Base-by-base conservation (phyloP, 2,329 filamentous ascomycete species). In the Ophiostoma ulmi region DNA sequence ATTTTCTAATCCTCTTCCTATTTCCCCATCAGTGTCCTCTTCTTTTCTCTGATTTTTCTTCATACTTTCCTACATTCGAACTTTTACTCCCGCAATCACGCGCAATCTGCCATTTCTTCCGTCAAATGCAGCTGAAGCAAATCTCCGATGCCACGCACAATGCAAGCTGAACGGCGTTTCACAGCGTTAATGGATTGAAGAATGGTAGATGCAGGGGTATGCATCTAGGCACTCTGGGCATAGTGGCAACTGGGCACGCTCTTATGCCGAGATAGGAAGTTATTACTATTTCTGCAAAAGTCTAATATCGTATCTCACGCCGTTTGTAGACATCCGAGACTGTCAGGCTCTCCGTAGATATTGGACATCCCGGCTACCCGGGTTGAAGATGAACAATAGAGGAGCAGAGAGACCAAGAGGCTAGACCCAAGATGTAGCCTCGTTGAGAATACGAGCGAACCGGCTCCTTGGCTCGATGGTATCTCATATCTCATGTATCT, bases 151-250 rank as follows among this genome's bases (percentile, higher is more conserved):
- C 52, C 22, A 22, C 26, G 52, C 17, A 58, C 8, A 22, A 26
- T 11, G n/a, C 52, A 58, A 58, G 52, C 52, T 58, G 52, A 58
- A 58, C 52, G n/a, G 17, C 44, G 44, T 48, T 20, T n/a, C 17
- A 48, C 44, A 48, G 44, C 4, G 44, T n/a, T 48, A 17, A 48
- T 48, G 7, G 44, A 48, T 17, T n/a, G 44, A 10, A 48, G 44
- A 48, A 48, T 48, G n/a, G 44, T 48, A 48, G 14, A 58, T 58
- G 52, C 52, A 58, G 52, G 52, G 52, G 52, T 58, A 58, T 58
- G 52, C 52, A 26, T 26, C 44, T 20, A 14, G 44, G 44, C 44
- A 20, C 20, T 17, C n/a, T 58, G 52, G 52, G 52, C 52, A 26
- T 20, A 58, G n/a, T 31, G 52, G 22, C n/a, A 26, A 58, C 2